Base-by-base conservation (phyloP, 148 eudicot genomes). In the Amaranthus palmeri region DNA sequence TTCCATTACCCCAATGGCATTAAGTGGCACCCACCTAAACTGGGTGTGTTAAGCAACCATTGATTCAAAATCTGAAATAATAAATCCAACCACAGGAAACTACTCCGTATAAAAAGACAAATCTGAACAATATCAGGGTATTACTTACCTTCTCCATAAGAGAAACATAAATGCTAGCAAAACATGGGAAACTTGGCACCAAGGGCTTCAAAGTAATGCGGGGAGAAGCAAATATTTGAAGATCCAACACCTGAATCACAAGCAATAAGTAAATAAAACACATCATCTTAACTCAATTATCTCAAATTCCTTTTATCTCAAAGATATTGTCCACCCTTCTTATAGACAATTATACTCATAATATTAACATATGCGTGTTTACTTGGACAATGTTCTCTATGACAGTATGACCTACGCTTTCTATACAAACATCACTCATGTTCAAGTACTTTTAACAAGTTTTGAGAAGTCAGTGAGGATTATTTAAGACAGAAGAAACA, bases 141-240 rank as follows among this genome's bases (percentile, higher is more conserved):
- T 49, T 3, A 49, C 52, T 6, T 10, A 49, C 52, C 52, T 49
- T 49, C 10, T 49, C 52, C 52, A 49, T 10, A 49, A 49, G 52
- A 49, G 52, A 49, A 49, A 49, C 10, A 10, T 0, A 49, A 6
- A 49, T 49, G 52, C 10, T 49, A 10, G 10, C 52, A 49, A 49
- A 49, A 6, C 52, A 49, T 49, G 52, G 52, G 52, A 49, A 49
- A 49, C 52, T 49, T 6, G 52, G 52, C 52, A 49, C 52, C 2
- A 49, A 49, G 52, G 52, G 96, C 83, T 92, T 92, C 44, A 92
- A 63, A 61, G 96, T 90, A 61, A 92, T 86, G 10, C 98, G 96
- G 3, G 98, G 98, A 70, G 82, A 74, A 62, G 96, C 98, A 81
- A 92, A 92, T 10, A 90, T 83, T 80, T 92, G 98, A 76, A 92